Conservation (phyloP, 108 stramenopile species). For the Fistulifera pelliculosa region DNA sequence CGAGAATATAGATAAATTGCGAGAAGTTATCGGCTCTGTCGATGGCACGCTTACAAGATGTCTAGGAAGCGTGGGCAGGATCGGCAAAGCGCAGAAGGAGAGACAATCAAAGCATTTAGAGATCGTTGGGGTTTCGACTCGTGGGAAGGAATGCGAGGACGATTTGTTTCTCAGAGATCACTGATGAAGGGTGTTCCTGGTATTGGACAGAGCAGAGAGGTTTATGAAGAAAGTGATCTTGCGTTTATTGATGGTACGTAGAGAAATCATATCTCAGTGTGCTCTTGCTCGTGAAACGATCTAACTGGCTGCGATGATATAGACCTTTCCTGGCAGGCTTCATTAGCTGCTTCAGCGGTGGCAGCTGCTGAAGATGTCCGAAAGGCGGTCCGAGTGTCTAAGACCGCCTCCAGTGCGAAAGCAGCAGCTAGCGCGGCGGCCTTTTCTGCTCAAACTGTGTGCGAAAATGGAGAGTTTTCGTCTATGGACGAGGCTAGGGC, state of each 20-base stretch:
- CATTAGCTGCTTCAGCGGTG: conserved; percentile 66
- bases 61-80: conserved; percentile 35
- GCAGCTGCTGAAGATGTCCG: conserved; percentile 68
- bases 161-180: conserved; percentile 62
- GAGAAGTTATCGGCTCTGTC: conserved; percentile 63
- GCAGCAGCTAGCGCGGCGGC: conserved; percentile 45
- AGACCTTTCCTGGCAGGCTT: conserved; percentile 81
- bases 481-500: conserved; percentile 53
- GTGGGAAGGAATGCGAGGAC: conserved; percentile 67
- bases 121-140: conserved; percentile 68
- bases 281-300: conserved; percentile 1
- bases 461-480: conserved; percentile 34
- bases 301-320: background rate
- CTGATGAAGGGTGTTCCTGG: conserved; percentile 59
- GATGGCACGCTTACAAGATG: conserved; percentile 54
- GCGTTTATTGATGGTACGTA: conserved; percentile 59
- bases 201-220: conserved; percentile 39
- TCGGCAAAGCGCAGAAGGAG: conserved; percentile 42
- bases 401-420: conserved; percentile 60
- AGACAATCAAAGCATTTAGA: conserved; percentile 38
- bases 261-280: background rate
- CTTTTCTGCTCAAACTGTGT: conserved; percentile 32
- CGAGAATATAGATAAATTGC: conserved; percentile 76
- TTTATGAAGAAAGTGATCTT: conserved; percentile 44
- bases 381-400: conserved; percentile 56